Conservation (phyloP, 2,329 filamentous ascomycete genomes). For the Colletotrichum sp. region DNA sequence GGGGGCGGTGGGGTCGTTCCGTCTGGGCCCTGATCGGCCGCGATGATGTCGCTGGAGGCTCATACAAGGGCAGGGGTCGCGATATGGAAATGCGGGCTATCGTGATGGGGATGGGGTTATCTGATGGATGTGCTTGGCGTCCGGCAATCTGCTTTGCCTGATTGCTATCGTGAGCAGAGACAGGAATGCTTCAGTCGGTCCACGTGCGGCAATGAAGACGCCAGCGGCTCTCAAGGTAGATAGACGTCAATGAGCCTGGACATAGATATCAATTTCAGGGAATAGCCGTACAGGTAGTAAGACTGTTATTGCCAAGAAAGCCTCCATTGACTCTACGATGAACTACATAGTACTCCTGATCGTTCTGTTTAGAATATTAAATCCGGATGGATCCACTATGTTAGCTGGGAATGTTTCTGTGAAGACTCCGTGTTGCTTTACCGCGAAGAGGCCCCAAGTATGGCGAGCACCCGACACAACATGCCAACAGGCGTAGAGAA, state of each 20-base stretch:
- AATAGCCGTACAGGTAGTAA: fast-evolving
- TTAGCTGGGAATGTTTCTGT: background rate
- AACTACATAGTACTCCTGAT: background rate
- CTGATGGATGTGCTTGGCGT: background rate
- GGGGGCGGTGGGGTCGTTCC: background rate
- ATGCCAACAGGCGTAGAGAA: background rate
- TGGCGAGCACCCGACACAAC: background rate
- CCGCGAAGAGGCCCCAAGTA: background rate
- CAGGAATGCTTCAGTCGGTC: fast-evolving
- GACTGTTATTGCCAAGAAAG: background rate
- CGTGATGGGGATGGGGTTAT: background rate
- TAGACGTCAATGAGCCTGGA: background rate
- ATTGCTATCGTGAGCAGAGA: background rate
- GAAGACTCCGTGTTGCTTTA: background rate
- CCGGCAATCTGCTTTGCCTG: background rate
- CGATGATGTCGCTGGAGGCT: background rate
- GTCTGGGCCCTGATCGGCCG: background rate
- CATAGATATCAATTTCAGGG: background rate
- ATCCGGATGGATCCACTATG: background rate
- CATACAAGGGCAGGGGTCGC: background rate
- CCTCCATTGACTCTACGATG: no score
- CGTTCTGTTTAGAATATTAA: background rate
- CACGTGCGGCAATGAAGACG: background rate
- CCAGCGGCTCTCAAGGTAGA: background rate
- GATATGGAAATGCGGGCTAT: slow-evolving; percentile 37